Evolutionary conservation across 441 rosid genomes (phyloP).

Genomic region (Croton setiger): DNA sequence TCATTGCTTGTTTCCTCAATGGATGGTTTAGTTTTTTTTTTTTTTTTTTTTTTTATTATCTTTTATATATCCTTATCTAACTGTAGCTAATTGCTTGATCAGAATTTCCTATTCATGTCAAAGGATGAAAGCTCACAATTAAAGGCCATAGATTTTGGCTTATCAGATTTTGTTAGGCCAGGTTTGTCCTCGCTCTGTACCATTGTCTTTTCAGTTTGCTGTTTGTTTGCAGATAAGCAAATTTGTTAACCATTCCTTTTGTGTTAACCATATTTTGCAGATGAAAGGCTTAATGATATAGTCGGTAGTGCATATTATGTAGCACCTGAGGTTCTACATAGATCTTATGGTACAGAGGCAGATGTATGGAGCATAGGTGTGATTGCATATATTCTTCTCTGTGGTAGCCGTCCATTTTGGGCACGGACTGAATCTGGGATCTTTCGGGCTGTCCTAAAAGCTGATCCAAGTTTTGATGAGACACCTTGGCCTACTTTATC

Average conservation of each 20-base stretch:
- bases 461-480: constrained; percentile 91
- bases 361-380: constrained; percentile 99
- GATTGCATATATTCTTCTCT: constrained; percentile 87
- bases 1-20: not conserved
- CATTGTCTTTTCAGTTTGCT: constrained; percentile 2
- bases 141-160: constrained; percentile 96
- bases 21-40: no score
- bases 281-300: constrained; percentile 94
- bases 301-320: no score
- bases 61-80: constrained; percentile 27
- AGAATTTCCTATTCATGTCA: constrained; percentile 82
- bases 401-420: constrained; percentile 99
- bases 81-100: constrained; percentile 42
- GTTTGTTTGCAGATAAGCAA: not conserved
- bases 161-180: constrained; percentile 95
- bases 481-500: constrained; percentile 93
- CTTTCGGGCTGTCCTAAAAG: constrained; percentile 82
- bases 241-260: constrained; percentile 11
- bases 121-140: constrained; percentile 77
- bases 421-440: constrained; percentile 98
- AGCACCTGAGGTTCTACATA: constrained; percentile 96
- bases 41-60: constrained; percentile 17
- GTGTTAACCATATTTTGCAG: constrained; percentile 39
- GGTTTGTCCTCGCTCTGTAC: constrained; percentile 40
- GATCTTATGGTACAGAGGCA: constrained; percentile 88